Percentiles rank a stretch among this genome's conserved stretches.
phyloP scores from a whole-genome alignment of 2,329 filamentous ascomycete genomes.

The Didymella arachidicola region DNA sequence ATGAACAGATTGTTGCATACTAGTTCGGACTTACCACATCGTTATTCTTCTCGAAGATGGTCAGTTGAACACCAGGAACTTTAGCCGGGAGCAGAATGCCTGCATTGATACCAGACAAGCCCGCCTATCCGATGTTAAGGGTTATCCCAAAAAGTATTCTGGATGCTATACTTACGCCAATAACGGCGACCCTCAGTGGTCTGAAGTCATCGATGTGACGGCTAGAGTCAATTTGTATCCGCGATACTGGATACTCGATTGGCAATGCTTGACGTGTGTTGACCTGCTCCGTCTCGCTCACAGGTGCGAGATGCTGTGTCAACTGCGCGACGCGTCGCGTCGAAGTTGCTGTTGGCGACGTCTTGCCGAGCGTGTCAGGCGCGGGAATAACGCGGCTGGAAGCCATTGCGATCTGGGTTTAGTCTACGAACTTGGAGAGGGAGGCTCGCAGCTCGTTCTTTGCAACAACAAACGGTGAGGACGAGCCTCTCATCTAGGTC shows the following conservation, averaged over 20 bases:
- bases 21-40: constrained; percentile 35
- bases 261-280: constrained; percentile 23
- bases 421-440: not conserved
- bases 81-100: constrained; percentile 73
- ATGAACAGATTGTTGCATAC: not conserved
- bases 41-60: constrained; percentile 59
- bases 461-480: constrained; percentile 1
- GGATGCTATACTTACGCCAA: constrained; percentile 54
- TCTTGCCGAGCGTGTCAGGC: constrained; percentile 25
- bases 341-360: constrained; percentile 20
- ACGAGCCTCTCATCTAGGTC: not conserved
- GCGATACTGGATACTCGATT: constrained; percentile 39
- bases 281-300: constrained; percentile 26
- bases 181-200: constrained; percentile 62
- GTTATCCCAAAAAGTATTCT: not conserved
- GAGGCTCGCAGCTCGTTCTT: not conserved
- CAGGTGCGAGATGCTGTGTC: constrained; percentile 35
- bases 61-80: constrained; percentile 70
- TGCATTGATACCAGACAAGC: constrained; percentile 68
- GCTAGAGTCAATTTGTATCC: constrained; percentile 36
- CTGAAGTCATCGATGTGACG: constrained; percentile 44
- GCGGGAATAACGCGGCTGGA: constrained; percentile 20
- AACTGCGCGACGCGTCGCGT: constrained; percentile 40
- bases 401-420: constrained; percentile 28
- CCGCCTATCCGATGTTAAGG: constrained; percentile 51